Conservation (phyloP, 306 rosid genomes). For the Echinosophora koreensis region DNA sequence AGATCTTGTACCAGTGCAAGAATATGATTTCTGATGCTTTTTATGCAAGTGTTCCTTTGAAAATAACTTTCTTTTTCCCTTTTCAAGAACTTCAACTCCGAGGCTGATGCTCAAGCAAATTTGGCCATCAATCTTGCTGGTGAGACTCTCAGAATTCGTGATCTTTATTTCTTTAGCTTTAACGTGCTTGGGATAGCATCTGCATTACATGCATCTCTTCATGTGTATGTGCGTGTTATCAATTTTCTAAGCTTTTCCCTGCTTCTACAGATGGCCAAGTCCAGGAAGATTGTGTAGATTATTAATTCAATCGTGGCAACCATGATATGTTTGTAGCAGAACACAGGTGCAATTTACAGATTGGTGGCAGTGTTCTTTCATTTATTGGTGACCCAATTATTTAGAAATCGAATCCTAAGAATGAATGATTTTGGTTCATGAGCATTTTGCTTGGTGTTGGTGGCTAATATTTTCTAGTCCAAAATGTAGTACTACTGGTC, state of each 20-base stretch:
- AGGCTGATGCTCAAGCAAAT: conserved; percentile 94
- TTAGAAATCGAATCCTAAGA: conserved; percentile 26
- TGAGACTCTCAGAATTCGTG: conserved; percentile 49
- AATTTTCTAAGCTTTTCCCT: conserved; percentile 40
- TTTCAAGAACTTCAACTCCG: conserved; percentile 73
- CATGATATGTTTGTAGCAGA: conserved; percentile 30
- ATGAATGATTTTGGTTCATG: conserved; percentile 8
- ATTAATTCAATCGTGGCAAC: conserved; percentile 37
- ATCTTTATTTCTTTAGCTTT: conserved; percentile 5
- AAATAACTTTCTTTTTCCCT: conserved; percentile 42
- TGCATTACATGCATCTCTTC: not conserved
- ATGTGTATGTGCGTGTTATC: not conserved
- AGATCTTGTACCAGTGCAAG: not conserved
- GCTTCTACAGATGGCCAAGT: conserved; percentile 77
- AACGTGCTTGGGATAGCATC: not conserved
- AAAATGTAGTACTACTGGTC: conserved; percentile 12
- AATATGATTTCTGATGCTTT: conserved; percentile 36
- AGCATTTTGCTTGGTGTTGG: not conserved
- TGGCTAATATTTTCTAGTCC: conserved; percentile 5
- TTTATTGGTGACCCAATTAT: conserved; percentile 36
- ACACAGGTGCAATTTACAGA: conserved; percentile 15
- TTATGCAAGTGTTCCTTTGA: conserved; percentile 1
- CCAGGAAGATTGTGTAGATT: conserved; percentile 58
- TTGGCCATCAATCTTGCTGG: conserved; percentile 79
- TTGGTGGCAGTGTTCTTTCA: conserved; percentile 30